Evolutionary conservation across 1,284 basidiomycete genomes (phyloP).

Genomic region (Puccinia polysora): DNA sequence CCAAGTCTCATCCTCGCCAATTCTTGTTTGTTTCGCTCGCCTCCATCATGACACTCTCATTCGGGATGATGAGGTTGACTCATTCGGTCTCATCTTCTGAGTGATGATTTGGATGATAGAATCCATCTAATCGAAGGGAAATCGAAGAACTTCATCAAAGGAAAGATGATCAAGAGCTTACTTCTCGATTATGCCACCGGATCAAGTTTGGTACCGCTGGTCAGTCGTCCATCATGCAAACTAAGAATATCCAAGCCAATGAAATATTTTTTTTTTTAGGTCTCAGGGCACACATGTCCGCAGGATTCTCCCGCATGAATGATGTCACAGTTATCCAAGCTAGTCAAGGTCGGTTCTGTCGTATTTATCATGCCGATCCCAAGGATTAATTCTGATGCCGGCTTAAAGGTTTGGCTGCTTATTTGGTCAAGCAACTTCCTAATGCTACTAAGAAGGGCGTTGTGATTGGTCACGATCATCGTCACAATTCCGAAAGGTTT

Average conservation of each 20-base stretch:
- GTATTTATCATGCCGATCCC: not conserved
- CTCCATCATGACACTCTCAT: not conserved
- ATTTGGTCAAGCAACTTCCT: constrained; percentile 60
- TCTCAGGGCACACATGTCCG: constrained; percentile 73
- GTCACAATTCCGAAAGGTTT: constrained; percentile 71
- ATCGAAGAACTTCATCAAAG: constrained; percentile 59
- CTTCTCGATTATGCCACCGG: constrained; percentile 63
- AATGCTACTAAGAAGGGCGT: constrained; percentile 63
- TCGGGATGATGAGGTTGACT: no score
- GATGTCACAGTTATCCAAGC: constrained; percentile 75
- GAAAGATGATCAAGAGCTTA: constrained; percentile 58
- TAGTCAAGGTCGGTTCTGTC: constrained; percentile 61
- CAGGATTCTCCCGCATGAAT: constrained; percentile 79
- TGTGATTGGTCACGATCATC: constrained; percentile 72
- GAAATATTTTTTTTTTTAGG: constrained; percentile 56
- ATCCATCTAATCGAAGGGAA: constrained; percentile 59
- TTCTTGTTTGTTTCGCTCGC: not conserved
- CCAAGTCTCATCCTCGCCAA: not conserved
- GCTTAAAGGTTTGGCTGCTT: constrained; percentile 65
- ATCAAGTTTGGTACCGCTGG: constrained; percentile 83
- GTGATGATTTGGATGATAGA: constrained; percentile 54
- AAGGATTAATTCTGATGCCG: constrained; percentile 2
- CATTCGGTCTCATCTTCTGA: not conserved
- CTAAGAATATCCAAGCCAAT: not conserved
- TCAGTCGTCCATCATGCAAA: no score